These are phyloP conservation scores for Triadica sebifera DNA, from an alignment of 345 rosid species.

Conservation along the genomic window DNA sequence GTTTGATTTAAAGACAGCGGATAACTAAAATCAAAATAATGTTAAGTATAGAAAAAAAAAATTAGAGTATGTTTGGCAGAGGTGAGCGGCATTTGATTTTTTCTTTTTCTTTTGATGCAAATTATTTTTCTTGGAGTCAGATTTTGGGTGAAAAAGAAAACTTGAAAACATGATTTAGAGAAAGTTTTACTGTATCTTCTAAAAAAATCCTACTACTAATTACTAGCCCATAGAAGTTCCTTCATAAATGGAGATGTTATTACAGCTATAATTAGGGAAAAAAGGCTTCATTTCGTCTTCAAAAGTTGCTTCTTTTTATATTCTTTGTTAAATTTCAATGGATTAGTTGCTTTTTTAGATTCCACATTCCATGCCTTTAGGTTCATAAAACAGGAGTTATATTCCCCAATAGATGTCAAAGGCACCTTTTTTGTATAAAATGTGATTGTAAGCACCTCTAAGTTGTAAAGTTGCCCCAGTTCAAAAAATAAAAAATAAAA, in stretches of 20 bases:
- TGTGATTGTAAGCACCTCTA: background rate
- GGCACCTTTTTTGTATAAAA: background rate
- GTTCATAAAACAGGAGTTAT: background rate
- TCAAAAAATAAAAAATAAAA: too few relatives aligned
- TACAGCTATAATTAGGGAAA: background rate
- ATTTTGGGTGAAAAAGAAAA: too few relatives aligned
- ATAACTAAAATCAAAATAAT: too few relatives aligned
- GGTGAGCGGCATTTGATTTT: too few relatives aligned
- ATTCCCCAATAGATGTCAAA: background rate
- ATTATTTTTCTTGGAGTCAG: too few relatives aligned
- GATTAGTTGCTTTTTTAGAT: background rate
- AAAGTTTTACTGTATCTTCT: background rate
- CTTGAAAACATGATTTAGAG: too few relatives aligned
- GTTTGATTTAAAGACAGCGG: too few relatives aligned
- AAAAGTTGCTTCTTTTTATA: background rate
- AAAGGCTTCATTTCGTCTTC: background rate
- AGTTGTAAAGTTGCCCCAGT: background rate
- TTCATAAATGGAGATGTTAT: slow-evolving; percentile 2
- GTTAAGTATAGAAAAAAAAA: too few relatives aligned
- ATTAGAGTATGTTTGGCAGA: too few relatives aligned
- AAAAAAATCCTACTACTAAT: slow-evolving; percentile 2
- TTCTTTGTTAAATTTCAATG: background rate
- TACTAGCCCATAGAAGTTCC: slow-evolving; percentile 1
- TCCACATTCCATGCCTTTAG: slow-evolving; percentile 6
- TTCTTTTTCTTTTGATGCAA: too few relatives aligned